phyloP scores from a whole-genome alignment of 305 asterid genomes.

The Fraxinus greggii region DNA sequence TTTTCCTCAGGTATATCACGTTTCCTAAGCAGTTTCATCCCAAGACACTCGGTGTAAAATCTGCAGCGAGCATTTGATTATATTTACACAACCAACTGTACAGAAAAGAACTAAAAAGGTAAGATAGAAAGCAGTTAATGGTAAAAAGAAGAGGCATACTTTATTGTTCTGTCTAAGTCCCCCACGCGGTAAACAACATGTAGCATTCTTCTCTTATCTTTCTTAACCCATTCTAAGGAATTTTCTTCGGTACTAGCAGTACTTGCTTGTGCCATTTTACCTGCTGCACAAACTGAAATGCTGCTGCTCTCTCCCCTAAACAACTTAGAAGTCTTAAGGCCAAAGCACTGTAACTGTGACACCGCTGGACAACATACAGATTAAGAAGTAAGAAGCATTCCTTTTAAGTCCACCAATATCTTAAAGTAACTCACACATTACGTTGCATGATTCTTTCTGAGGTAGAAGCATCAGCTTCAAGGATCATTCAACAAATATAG shows the following conservation, averaged over 20 bases:
- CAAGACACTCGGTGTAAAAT: constrained; percentile 94
- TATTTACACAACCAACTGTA: constrained; percentile 6
- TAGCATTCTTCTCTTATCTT: constrained; percentile 91
- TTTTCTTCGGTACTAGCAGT: constrained; percentile 61
- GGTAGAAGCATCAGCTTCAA: neutral
- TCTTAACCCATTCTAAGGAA: constrained; percentile 81
- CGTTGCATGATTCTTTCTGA: constrained; percentile 5
- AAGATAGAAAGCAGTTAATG: constrained; percentile 21
- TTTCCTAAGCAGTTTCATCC: constrained; percentile 93
- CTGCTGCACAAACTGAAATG: constrained; percentile 45
- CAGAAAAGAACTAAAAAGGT: constrained; percentile 26
- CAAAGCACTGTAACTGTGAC: constrained; percentile 61
- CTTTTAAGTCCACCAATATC: neutral
- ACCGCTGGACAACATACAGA: constrained; percentile 46
- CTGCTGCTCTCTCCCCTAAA: constrained; percentile 37
- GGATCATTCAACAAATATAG: neutral
- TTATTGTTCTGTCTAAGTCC: constrained; percentile 93
- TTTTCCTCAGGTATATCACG: constrained; percentile 93
- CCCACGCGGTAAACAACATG: constrained; percentile 99
- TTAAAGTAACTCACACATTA: neutral
- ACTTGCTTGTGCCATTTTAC: constrained; percentile 63
- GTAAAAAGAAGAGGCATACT: constrained; percentile 41
- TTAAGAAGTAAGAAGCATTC: neutral
- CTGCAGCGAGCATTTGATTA: constrained; percentile 46
- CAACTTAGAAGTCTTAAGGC: constrained; percentile 52